phyloP scores from a whole-genome alignment of 2,329 filamentous ascomycete genomes.

The Neurospora crassa region DNA sequence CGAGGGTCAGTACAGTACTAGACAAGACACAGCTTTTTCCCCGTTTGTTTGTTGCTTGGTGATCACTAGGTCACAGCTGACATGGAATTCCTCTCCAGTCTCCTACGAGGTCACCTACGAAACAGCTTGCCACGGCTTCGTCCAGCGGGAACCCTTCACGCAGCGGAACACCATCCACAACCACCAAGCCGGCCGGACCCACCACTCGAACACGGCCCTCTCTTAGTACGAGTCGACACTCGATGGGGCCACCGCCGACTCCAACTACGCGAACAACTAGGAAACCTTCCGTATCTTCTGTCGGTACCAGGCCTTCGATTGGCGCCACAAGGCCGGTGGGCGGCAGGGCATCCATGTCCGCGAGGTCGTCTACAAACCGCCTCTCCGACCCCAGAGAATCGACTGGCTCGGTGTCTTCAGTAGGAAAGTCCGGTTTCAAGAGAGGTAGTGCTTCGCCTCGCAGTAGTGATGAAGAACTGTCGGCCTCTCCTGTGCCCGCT shows the following conservation, averaged over 20 bases:
- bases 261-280: constrained; percentile 35
- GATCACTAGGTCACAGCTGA: constrained; percentile 14
- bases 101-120: constrained; percentile 71
- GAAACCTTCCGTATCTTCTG: constrained; percentile 35
- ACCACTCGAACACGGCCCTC: constrained; percentile 44
- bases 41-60: background rate
- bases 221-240: constrained; percentile 44
- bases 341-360: constrained; percentile 30
- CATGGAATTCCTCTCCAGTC: constrained; percentile 38
- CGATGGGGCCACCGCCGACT: constrained; percentile 57
- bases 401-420: constrained; percentile 33
- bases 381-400: constrained; percentile 35
- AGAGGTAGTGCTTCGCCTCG: constrained; percentile 31
- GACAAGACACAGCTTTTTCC: background rate
- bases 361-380: constrained; percentile 27
- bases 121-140: constrained; percentile 49
- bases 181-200: constrained; percentile 33
- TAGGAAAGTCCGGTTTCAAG: constrained; percentile 26
- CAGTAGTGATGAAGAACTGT: constrained; percentile 36
- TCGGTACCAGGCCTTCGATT: constrained; percentile 21
- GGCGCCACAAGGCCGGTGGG: constrained; percentile 28
- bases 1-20: constrained; percentile 36
- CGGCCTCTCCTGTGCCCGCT: constrained; percentile 36
- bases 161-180: constrained; percentile 54
- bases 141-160: constrained; percentile 51